Evolutionary conservation across 495 filamentous ascomycete species (phyloP), one percentile per base, ranked within the genome.

Genomic region (Penicillium odoratum): DNA sequence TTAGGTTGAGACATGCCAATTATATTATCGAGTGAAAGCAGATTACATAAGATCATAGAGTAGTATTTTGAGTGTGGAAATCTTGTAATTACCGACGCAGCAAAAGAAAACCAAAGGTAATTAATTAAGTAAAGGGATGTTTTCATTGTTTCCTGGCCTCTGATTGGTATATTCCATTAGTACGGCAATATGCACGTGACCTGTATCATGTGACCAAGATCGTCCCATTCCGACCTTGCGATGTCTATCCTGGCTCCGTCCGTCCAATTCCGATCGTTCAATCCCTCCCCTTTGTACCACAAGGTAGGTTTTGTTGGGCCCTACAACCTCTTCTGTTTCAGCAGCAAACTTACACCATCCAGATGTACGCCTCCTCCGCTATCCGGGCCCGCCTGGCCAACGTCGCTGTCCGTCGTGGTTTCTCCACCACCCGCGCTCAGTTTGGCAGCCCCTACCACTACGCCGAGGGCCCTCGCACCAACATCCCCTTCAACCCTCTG

Each of bases 401-500:
- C 74, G 69, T 86, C 67, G 83, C 92, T 76, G 85, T 87, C 83
- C 91, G 93, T 79, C 93, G 94, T 70, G 92, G 89, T 78, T 95
- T 98, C 85, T 88, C 91, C 76, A 86, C 91, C 71, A 96, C 93
- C 72, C 88, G 90, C 62, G 78, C 88, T 72, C 93, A 89, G 76
- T 77, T 94, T 64, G 85, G 83, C 57, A 94, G 91, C 69, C 92
- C 92, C 29, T 95, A 96, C 84, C 94, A 98, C 83, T 98, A 98
- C 81, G 89, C 93, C 59, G 95, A 98, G 82, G 95, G 94, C 53
- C 94, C 95, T 66, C 86, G 86, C 70, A 86, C 83, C 81, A 97
- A 96, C 82, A 78, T 98, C 58, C 94, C 94, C 59, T 98, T 98
- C 87, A 95, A 98, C 82, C 87, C 95, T 62, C 78, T 88, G 78